phyloP scores from a whole-genome alignment of 169 alveolate genomes.

The Plasmodium vinckei region DNA sequence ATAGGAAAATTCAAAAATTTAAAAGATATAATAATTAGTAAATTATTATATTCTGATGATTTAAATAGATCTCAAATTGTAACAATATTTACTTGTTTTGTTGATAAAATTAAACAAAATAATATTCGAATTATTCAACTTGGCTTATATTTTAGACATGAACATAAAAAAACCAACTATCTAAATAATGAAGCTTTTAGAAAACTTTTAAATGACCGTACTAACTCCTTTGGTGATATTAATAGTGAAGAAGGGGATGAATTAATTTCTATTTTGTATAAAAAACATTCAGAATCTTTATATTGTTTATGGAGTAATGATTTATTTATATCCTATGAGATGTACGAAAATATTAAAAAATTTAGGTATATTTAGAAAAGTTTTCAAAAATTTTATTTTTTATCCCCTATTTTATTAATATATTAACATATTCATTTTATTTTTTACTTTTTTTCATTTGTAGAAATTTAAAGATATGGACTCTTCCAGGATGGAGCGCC shows the following conservation, averaged over 20 bases:
- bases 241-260: conserved; percentile 73
- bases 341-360: conserved; percentile 59
- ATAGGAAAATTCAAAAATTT: conserved; percentile 54
- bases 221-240: conserved; percentile 3
- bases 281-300: conserved; percentile 53
- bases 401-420: not conserved
- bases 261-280: conserved; percentile 29
- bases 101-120: conserved; percentile 54
- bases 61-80: conserved; percentile 62
- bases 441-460: conserved; percentile 8
- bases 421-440: not conserved
- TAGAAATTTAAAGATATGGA: conserved; percentile 66
- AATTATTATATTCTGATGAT: conserved; percentile 36
- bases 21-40: conserved; percentile 64
- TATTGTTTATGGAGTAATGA: conserved; percentile 74
- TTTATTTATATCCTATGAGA: conserved; percentile 56
- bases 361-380: conserved; percentile 15
- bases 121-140: conserved; percentile 44
- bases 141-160: conserved; percentile 46
- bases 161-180: conserved; percentile 48
- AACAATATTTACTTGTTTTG: conserved; percentile 56
- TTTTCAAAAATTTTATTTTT: too few species aligned
- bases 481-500: conserved; percentile 76
- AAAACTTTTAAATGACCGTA: conserved; percentile 31
- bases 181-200: conserved; percentile 41